Evolutionary conservation across 1,284 basidiomycete genomes (phyloP).

Genomic region (Cystobasidiaceae sp.): DNA sequence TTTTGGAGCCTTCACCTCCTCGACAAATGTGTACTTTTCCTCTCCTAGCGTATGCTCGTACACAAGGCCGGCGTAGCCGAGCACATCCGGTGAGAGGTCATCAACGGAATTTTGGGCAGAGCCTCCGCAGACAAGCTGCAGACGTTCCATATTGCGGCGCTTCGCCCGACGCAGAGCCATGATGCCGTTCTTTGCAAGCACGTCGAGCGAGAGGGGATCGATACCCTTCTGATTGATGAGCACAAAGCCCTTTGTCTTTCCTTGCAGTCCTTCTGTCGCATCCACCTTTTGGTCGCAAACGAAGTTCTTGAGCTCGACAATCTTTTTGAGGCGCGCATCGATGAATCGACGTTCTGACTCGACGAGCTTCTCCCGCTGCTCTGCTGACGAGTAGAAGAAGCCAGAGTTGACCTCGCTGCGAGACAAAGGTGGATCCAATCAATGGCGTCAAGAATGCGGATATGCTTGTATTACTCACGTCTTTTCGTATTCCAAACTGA

Average conservation of each 20-base stretch:
- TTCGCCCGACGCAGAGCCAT: conserved; percentile 91
- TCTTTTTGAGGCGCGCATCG: conserved; percentile 92
- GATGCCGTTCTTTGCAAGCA: conserved; percentile 95
- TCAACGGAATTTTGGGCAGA: conserved; percentile 97
- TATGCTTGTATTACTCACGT: conserved; percentile 63
- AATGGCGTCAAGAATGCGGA: conserved; percentile 25
- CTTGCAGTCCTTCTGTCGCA: conserved; percentile 42
- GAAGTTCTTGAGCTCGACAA: conserved; percentile 91
- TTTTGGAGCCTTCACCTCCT: conserved; percentile 95
- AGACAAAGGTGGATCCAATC: conserved; percentile 25
- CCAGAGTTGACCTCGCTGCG: conserved; percentile 94
- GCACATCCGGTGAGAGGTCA: conserved; percentile 80
- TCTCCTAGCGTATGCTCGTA: conserved; percentile 99
- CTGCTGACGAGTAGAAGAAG: conserved; percentile 98
- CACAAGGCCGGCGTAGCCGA: conserved; percentile 96
- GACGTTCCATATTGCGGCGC: conserved; percentile 91
- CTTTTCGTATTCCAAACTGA: conserved; percentile 98
- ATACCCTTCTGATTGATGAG: conserved; percentile 99
- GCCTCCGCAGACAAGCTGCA: conserved; percentile 92
- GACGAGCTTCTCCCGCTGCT: conserved; percentile 97
- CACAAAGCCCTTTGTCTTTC: conserved; percentile 75
- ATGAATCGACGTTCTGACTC: conserved; percentile 94
- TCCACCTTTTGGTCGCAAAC: conserved; percentile 90
- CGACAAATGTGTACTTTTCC: conserved; percentile 97
- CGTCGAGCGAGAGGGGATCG: conserved; percentile 93